Base-by-base conservation (phyloP, 225 moss, liverwort and hornwort species). In the Physcomitrellopsis africana region DNA sequence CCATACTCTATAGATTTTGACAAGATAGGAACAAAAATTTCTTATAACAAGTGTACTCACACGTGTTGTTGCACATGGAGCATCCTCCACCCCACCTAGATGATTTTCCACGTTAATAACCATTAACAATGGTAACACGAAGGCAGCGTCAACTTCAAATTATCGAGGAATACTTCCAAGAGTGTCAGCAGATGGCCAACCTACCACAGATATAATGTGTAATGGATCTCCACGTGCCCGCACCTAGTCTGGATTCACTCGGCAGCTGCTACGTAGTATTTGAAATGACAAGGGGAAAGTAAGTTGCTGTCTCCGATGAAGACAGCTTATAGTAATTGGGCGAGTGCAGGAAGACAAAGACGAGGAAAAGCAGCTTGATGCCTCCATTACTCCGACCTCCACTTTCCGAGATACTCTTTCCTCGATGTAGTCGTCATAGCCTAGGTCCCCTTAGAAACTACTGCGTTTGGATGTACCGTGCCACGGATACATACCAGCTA, bases 171-270 rank as follows among this genome's bases (percentile, higher is more conserved):
- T 24, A 45, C 69, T 63, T 45, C 57, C 68, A 68, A 56, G 26
- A 22, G 17, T 5, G 14, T 78, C 81, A 16, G 81, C 75, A 52
- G 82, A 79, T 23, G 72, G 76, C 79, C 72, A 86, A 55, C 79
- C 76, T 73, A 73, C 79, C 82, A 82, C 82, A 52, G 22, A 55
- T 56, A 53, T 1, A 10, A 14, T 12, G 41, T 42, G 52, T 44
- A 65, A 37, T 63, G 16, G 15, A 7, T 27, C 64, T 53, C 45
- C 1, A 58, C 57, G 49, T 16, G n/a, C 44, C 16, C 20, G 45
- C 5, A 58, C 67, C 72, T 83, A 86, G 69, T 86, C 86, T 27
- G 86, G 86, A 78, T 86, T 86, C 44, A 86, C 86, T 54, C 83
- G 78, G 69, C 86, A 86, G 69, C 83, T 83, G 72, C 76, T 78